phyloP scores from a whole-genome alignment of 1,139 yeast genomes.

The Geotrichum restrictum region DNA sequence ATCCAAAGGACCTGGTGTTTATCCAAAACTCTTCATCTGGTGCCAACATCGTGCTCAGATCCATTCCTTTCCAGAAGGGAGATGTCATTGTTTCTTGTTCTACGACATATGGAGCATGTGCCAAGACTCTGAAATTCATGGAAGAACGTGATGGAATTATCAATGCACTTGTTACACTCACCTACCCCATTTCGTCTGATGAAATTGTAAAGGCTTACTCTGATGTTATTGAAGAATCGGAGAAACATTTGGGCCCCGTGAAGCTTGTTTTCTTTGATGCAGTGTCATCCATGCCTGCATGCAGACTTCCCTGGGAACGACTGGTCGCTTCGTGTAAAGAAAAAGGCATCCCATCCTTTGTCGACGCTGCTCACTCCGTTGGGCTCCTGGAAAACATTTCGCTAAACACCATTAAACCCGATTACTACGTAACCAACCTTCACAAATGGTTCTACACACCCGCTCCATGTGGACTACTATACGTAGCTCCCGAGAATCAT shows the following conservation, averaged over 20 bases:
- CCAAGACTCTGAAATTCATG: constrained; percentile 51
- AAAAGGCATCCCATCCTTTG: constrained; percentile 49
- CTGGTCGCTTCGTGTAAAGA: constrained; percentile 49
- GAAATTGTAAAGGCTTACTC: constrained; percentile 47
- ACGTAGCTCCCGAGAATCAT: constrained; percentile 54
- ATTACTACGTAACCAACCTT: constrained; percentile 57
- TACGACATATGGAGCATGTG: constrained; percentile 57
- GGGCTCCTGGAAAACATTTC: constrained; percentile 52
- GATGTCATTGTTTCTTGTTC: constrained; percentile 52
- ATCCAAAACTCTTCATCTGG: constrained; percentile 61
- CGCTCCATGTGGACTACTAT: constrained; percentile 56
- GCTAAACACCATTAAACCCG: constrained; percentile 49
- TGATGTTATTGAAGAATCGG: constrained; percentile 31
- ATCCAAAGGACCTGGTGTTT: constrained; percentile 46
- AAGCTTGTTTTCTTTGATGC: constrained; percentile 57
- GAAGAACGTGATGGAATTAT: constrained; percentile 45
- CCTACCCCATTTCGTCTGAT: constrained; percentile 50
- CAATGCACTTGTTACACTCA: constrained; percentile 45
- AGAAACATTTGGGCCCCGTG: constrained; percentile 26
- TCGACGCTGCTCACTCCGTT: constrained; percentile 72
- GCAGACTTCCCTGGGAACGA: constrained; percentile 52
- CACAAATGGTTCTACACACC: constrained; percentile 71
- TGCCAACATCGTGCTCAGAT: constrained; percentile 55
- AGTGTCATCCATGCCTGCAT: constrained; percentile 63
- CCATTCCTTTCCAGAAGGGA: constrained; percentile 49